Conservation (phyloP, 1,284 basidiomycete species). For the Fomitopsis schrenkii region DNA sequence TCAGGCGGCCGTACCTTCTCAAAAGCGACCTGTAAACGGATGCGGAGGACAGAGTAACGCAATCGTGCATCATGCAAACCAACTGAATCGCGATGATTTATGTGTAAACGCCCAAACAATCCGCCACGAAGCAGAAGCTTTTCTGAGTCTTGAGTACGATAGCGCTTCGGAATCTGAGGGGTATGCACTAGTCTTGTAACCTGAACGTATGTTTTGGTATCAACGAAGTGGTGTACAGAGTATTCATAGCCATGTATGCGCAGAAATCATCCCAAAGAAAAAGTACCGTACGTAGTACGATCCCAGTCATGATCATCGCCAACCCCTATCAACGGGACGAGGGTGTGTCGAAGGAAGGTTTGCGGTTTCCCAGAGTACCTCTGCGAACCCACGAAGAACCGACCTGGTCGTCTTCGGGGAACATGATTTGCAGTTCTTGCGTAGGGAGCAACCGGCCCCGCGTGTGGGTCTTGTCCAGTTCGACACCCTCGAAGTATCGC, state of each 20-base stretch:
- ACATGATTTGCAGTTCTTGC: constrained; percentile 25
- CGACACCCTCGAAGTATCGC: constrained; percentile 27
- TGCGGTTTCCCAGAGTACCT: neutral
- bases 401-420: constrained; percentile 31
- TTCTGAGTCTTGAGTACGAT: too few relatives aligned
- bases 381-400: constrained; percentile 11
- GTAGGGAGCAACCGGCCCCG: constrained; percentile 30
- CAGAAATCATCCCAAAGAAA: neutral
- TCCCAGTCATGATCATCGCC: neutral
- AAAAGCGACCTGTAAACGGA: too few relatives aligned
- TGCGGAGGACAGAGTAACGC: neutral
- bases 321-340: neutral
- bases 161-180: too few relatives aligned
- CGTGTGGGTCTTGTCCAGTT: constrained; percentile 7
- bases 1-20: too few relatives aligned
- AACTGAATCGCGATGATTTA: neutral
- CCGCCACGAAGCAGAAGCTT: too few relatives aligned
- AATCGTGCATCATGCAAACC: neutral
- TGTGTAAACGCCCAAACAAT: too few relatives aligned
- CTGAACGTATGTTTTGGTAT: too few relatives aligned
- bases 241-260: neutral
- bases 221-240: too few relatives aligned
- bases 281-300: neutral
- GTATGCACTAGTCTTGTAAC: too few relatives aligned
- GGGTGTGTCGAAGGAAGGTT: neutral